Percentiles rank a stretch among this genome's conserved stretches.
Evolutionary conservation across 176 grass and related monocot genomes (phyloP).

Genomic region (Triticum monococcum): DNA sequence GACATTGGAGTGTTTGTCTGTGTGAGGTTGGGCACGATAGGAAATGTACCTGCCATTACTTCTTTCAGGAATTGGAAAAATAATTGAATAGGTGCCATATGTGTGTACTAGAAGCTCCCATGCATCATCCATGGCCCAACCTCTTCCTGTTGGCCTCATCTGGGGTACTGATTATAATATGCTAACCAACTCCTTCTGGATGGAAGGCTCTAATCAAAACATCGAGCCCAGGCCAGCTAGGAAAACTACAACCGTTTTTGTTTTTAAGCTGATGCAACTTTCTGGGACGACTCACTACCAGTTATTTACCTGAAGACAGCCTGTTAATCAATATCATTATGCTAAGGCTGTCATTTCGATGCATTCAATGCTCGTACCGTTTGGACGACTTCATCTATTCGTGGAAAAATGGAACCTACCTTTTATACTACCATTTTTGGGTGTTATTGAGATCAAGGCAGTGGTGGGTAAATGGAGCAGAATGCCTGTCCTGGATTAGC

Average conservation of each 20-base stretch:
- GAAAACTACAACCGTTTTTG: constrained; percentile 23
- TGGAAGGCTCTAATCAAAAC: constrained; percentile 27
- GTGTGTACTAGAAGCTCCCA: constrained; percentile 10
- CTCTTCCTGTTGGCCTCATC: constrained; percentile 37
- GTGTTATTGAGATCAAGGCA: neutral
- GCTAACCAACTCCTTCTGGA: constrained; percentile 28
- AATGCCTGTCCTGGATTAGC: constrained; percentile 26
- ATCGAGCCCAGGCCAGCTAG: constrained; percentile 35
- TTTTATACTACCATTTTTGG: constrained; percentile 11
- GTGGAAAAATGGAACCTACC: neutral
- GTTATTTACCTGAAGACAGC: neutral
- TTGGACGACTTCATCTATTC: neutral
- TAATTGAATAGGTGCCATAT: constrained; percentile 22
- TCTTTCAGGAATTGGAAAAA: neutral
- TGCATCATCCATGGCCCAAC: constrained; percentile 23
- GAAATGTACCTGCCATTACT: neutral
- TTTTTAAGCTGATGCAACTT: neutral
- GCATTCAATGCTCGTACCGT: neutral
- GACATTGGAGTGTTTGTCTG: neutral
- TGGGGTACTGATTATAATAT: constrained; percentile 30
- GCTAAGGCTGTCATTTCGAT: constrained; percentile 13
- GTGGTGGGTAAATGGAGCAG: neutral
- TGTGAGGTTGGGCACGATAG: constrained; percentile 15
- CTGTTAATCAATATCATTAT: neutral
- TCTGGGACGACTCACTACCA: neutral